Base-by-base conservation (phyloP, 2,329 filamentous ascomycete genomes). In the Hypoxylon sp. region DNA sequence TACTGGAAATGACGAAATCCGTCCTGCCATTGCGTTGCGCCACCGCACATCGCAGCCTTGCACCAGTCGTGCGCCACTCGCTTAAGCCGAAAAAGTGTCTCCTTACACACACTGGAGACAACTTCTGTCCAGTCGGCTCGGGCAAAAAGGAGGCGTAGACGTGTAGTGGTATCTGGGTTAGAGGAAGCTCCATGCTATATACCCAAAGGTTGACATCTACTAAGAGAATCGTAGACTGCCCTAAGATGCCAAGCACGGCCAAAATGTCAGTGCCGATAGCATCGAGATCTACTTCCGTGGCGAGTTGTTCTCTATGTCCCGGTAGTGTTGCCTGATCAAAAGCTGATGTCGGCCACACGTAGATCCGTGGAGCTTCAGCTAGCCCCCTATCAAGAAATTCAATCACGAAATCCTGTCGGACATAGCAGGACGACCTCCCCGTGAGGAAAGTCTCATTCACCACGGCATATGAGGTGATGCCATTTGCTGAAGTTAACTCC, bases 151-250 rank as follows among this genome's bases (percentile, higher is more conserved):
- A n/a, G n/a, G n/a, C n/a, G n/a, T n/a, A n/a, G n/a, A 10, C 24
- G 26, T 53, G 34, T 24, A 6, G 50, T 15, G 19, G 8, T n/a
- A 3, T 19, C 43, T 17, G 39, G 17, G 10, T 26, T 46, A 10
- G 37, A 3, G 24, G 51, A 13, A 46, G 37, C 13, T 44, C 51
- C 39, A 37, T 55, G 41, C 51, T 55, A 28, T 46, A 55, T 30
- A 55, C 41, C 51, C 51, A 55, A 19, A 55, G 39, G 24, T 46
- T 54, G 17, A 22, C 41, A 46, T 55, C 51, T 32, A 55, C 30
- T 17, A 55, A 46, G 6, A 55, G 26, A 13, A 55, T 24, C 8
- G 51, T 46, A 7, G 51, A 55, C 30, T 37, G 28, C 11, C 39
- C 51, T 55, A 46, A 15, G 17, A 55, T 22, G 1, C 51, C 39